Evolutionary conservation across 2,329 filamentous ascomycete genomes (phyloP), one percentile per base, ranked within the genome.

Genomic region (Seiridium unicorne): DNA sequence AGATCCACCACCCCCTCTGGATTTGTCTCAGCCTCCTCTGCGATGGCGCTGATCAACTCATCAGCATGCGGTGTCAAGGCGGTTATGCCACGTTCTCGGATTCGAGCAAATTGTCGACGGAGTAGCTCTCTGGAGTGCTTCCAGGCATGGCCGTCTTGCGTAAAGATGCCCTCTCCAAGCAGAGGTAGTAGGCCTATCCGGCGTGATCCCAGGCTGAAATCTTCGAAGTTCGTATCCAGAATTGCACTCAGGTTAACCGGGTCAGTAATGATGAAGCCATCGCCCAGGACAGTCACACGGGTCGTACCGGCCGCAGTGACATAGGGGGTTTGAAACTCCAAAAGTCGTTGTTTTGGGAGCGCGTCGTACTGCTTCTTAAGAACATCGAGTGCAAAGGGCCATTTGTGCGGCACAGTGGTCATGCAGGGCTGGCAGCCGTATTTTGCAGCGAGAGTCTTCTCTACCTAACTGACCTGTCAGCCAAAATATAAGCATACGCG

Each of bases 121-220:
- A 72, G 48, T 1, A 71, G 31, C 7, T 70, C 67, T n/a, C 73
- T 61, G 0, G 71, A 73, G 32, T 66, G 71, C 38, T 70, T 68
- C 73, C 73, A 75, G 10, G 69, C 57, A 1, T 53, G 32, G 3
- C 73, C 74, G 40, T 76, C 73, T 55, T 72, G 66, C 2, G 68
- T 69, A 60, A 75, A 76, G 36, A 75, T 74, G 1, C 73, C 73
- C 51, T 73, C 65, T 3, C 73, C 73, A 13, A 76, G 64, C 1
- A 76, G 61, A 0, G 71, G 69, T n/a, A 60, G 59, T 11, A 67
- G 58, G 7, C 61, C 66, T 5, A 63, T 51, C 8, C 61, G 60
- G 40, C 73, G 67, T 36, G 47, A 44, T 11, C 71, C 73, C 2
- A 74, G 60, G 2, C 63, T 59, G 51, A 60, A 73, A 48, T 73